phyloP scores from a whole-genome alignment of 2,329 filamentous ascomycete genomes.

The Pseudogymnoascus sp. region DNA sequence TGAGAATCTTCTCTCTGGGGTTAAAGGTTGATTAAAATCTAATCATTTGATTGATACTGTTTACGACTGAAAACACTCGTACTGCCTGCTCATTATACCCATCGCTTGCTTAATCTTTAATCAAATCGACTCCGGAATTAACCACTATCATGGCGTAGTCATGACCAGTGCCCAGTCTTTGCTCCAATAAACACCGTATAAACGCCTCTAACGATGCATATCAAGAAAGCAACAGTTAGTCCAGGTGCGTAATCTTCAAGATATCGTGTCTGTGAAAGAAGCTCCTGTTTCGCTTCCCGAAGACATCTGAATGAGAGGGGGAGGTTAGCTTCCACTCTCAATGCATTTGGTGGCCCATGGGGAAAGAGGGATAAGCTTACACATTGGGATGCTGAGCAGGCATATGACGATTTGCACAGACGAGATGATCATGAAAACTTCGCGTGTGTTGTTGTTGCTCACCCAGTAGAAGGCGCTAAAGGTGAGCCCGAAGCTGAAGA shows the following conservation, averaged over 20 bases:
- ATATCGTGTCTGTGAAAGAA: conserved; percentile 72
- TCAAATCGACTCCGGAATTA: not conserved
- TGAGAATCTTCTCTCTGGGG: conserved; percentile 4
- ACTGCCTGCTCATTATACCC: not conserved
- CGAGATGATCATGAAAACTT: conserved; percentile 60
- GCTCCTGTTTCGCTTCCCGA: conserved; percentile 67
- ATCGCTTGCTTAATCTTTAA: not conserved
- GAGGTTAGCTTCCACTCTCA: conserved; percentile 12
- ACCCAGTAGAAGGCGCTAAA: conserved; percentile 81
- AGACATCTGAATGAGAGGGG: conserved; percentile 49
- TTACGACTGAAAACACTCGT: not conserved
- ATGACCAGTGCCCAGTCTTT: not conserved
- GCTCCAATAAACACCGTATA: not conserved
- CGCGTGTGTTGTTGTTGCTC: conserved; percentile 46
- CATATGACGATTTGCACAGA: conserved; percentile 74
- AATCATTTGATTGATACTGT: no score
- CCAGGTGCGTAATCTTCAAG: conserved; percentile 31
- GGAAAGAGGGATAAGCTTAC: conserved; percentile 49
- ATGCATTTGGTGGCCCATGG: not conserved
- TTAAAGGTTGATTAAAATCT: no score
- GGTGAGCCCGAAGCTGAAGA: conserved; percentile 81
- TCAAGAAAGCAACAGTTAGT: not conserved
- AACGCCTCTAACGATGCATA: not conserved
- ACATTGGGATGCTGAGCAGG: conserved; percentile 63
- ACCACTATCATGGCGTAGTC: not conserved